Percentiles rank a stretch among this genome's conserved stretches.
Conservation (phyloP, 768 basidiomycete genomes). For the Mycena polygramma region DNA sequence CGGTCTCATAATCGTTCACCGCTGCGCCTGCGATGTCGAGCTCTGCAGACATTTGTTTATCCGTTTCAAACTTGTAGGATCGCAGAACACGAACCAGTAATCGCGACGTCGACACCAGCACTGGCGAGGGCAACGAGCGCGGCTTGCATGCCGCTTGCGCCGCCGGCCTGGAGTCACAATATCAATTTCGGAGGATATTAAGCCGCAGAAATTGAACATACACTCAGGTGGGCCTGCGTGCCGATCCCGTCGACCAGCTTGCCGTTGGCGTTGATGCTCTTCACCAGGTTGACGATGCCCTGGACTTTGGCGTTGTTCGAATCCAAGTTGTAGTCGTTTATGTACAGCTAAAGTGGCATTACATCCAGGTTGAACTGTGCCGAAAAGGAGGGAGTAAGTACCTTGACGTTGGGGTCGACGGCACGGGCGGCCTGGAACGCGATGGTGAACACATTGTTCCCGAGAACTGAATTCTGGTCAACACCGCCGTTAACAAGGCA, state of each 20-base stretch:
- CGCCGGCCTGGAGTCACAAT: too few relatives aligned
- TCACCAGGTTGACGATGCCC: slow-evolving; percentile 56
- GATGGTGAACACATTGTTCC: slow-evolving; percentile 60
- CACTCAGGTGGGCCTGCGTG: slow-evolving; percentile 59
- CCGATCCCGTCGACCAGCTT: slow-evolving; percentile 64
- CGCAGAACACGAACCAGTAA: slow-evolving; percentile 47
- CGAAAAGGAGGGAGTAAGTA: slow-evolving; percentile 31
- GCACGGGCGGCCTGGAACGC: slow-evolving; percentile 65
- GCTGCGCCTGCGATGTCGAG: slow-evolving; percentile 56
- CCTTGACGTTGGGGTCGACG: slow-evolving; percentile 63
- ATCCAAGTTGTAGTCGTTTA: slow-evolving; percentile 65
- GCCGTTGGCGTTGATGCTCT: slow-evolving; percentile 48
- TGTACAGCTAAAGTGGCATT: slow-evolving; percentile 50
- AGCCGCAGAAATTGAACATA: too few relatives aligned
- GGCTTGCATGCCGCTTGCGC: slow-evolving; percentile 55
- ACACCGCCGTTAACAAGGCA: neutral
- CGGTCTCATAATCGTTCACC: slow-evolving; percentile 57
- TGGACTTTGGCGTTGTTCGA: slow-evolving; percentile 60
- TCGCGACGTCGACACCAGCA: slow-evolving; percentile 59
- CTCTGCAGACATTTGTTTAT: slow-evolving; percentile 39
- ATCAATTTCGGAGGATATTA: too few relatives aligned
- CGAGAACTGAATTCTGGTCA: slow-evolving; percentile 1
- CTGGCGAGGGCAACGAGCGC: slow-evolving; percentile 61
- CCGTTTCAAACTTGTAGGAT: too few relatives aligned
- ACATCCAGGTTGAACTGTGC: too few relatives aligned